Percentiles rank a stretch among this genome's conserved stretches.
Conservation (phyloP, 306 rosid genomes). For the Pterocarpus santalinus region DNA sequence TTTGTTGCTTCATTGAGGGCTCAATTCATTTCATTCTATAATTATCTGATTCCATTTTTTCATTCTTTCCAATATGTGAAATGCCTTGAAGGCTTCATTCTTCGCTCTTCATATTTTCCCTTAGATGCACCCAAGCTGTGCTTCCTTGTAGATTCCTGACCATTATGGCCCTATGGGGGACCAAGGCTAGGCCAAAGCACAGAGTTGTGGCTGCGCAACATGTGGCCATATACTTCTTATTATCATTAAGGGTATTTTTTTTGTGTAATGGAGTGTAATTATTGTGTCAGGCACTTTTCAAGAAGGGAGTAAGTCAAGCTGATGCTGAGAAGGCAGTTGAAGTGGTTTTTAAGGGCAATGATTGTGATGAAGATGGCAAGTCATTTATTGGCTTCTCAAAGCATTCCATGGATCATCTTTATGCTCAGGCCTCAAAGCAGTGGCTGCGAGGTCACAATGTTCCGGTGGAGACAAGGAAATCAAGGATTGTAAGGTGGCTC, state of each 20-base stretch:
- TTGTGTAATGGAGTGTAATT: constrained; percentile 42
- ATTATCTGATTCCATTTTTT: constrained; percentile 2
- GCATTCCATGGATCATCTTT: constrained; percentile 68
- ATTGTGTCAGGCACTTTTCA: constrained; percentile 78
- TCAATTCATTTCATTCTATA: constrained; percentile 4
- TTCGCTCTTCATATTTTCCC: constrained; percentile 9
- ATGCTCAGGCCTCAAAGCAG: constrained; percentile 83
- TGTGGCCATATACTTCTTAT: constrained; percentile 35
- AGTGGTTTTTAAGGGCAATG: constrained; percentile 62
- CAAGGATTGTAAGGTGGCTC: constrained; percentile 83
- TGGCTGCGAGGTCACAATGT: constrained; percentile 74
- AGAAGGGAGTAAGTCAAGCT: constrained; percentile 79
- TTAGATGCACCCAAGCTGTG: constrained; percentile 10
- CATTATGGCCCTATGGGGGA: neutral
- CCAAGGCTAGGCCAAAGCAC: constrained; percentile 16
- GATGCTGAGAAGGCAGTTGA: constrained; percentile 83
- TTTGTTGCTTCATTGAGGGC: neutral
- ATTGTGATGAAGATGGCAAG: constrained; percentile 51
- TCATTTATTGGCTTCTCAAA: constrained; percentile 54
- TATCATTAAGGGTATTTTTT: constrained; percentile 24
- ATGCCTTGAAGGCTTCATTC: constrained; percentile 30
- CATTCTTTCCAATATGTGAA: constrained; percentile 16
- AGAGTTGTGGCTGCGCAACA: neutral
- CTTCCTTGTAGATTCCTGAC: constrained; percentile 24
- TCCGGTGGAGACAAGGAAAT: constrained; percentile 74